Percentiles rank a stretch among this genome's conserved stretches.
Conservation (phyloP, 164 flowering plant species). For the Santalum album region DNA sequence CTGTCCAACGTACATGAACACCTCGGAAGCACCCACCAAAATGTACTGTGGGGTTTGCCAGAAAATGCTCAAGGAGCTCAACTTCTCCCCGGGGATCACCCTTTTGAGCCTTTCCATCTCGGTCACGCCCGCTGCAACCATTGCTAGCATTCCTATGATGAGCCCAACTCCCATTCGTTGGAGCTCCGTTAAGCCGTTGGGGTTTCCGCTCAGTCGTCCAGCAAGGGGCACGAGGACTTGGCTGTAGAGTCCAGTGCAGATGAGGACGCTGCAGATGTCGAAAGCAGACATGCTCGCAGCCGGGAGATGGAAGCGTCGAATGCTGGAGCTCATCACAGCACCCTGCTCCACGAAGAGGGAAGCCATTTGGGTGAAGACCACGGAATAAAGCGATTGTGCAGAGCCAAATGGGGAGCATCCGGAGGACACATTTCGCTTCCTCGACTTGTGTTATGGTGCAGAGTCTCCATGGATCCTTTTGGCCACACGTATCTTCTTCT, state of each 20-base stretch:
- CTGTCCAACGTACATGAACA: constrained; percentile 87
- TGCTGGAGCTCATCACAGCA: constrained; percentile 47
- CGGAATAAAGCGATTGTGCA: constrained; percentile 93
- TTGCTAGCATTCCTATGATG: constrained; percentile 42
- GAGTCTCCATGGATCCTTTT: constrained; percentile 55
- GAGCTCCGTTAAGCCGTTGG: constrained; percentile 58
- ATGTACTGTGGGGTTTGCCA: constrained; percentile 67
- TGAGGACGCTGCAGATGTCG: constrained; percentile 68
- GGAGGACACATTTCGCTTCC: constrained; percentile 77
- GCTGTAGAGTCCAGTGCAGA: constrained; percentile 54
- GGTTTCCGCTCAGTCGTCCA: constrained; percentile 38
- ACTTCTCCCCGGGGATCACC: constrained; percentile 15
- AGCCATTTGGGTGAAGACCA: constrained; percentile 91
- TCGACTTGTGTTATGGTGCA: constrained; percentile 94
- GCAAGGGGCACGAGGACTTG: constrained; percentile 45
- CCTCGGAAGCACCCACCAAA: constrained; percentile 79
- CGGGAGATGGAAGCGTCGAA: constrained; percentile 55
- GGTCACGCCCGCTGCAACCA: constrained; percentile 54
- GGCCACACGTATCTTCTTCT: constrained; percentile 20
- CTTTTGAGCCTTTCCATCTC: constrained; percentile 33
- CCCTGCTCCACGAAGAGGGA: constrained; percentile 96
- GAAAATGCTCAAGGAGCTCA: constrained; percentile 41
- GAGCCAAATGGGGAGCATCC: constrained; percentile 74
- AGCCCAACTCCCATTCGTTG: constrained; percentile 66
- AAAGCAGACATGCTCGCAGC: constrained; percentile 91